Base-by-base conservation (phyloP, 2,329 filamentous ascomycete genomes). In the Claviceps maximensis region DNA sequence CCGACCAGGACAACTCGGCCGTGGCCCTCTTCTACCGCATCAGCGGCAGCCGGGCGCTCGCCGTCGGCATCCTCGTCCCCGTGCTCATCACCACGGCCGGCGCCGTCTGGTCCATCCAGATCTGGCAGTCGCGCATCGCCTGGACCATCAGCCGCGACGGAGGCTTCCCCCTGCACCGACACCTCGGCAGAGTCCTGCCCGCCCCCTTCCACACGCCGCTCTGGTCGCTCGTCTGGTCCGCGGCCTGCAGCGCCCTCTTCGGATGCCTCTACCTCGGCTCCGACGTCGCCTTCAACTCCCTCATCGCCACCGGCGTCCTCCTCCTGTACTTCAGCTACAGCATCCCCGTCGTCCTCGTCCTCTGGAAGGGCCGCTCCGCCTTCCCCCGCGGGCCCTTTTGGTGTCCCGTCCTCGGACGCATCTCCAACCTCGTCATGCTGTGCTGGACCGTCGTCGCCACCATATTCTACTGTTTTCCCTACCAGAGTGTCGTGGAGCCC, bases 311-410 rank as follows among this genome's bases (percentile, higher is more conserved):
- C 1, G 60, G 61, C 1, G 46, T 63, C 15, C 50, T 63, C 10
- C 55, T 62, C 0, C 60, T 60, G 51, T 65, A 65, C 51, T 55
- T 63, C 23, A 62, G 59, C 50, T 65, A 65, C 52, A 59, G 57
- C 44, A 60, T 64, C 6, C 62, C 62, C 1, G 59, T 63, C 10
- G 49, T 60, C 12, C 53, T 62, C 7, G 50, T 61, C 4, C 58
- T 64, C 10, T 8, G 41, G 1, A 57, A 56, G 15, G 61, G 62
- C 1, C 59, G 62, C 10, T 60, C 60, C 2, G 56, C 48, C 21
- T 59, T 65, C 21, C 51, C 56, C n/a, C 61, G 60, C 48, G 62
- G 62, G 0, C 62, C 62, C 0, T 65, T 64, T 41, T 65, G 63
- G 63, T 59, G 57, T 15, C 58, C 59, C 0, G 56, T 53, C 27